Evolutionary conservation across 2,329 filamentous ascomycete species (phyloP).

Genomic region (Calonectria naviculata): DNA sequence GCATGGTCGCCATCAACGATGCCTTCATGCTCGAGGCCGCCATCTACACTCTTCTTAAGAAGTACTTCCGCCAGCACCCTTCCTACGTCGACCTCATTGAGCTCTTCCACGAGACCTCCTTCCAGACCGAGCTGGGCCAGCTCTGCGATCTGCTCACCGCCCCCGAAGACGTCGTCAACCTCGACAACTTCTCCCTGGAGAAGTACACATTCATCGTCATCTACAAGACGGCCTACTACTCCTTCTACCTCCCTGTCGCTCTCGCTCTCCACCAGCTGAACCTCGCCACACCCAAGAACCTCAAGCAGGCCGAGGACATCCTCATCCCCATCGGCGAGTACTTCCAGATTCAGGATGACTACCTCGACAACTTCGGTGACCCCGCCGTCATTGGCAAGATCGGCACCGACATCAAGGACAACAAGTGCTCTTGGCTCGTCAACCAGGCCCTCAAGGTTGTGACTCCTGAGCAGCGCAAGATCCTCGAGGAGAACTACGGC

Average conservation of each 20-base stretch:
- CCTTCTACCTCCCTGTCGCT: conserved; percentile 97
- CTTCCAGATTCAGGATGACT: conserved; percentile 99
- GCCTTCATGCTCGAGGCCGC: conserved; percentile 92
- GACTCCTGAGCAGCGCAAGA: conserved; percentile 85
- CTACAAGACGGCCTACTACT: conserved; percentile 99
- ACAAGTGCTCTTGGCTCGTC: conserved; percentile 99
- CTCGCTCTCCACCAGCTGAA: conserved; percentile 88
- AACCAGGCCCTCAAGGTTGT: conserved; percentile 90
- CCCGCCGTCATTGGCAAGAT: conserved; percentile 97
- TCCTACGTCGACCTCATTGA: conserved; percentile 92
- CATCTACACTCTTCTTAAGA: conserved; percentile 93
- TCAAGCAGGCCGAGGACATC: conserved; percentile 89
- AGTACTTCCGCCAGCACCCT: conserved; percentile 89
- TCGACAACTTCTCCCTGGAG: conserved; percentile 93
- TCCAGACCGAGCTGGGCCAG: conserved; percentile 96
- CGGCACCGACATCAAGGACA: conserved; percentile 98
- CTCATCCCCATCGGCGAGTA: conserved; percentile 98
- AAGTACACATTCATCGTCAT: conserved; percentile 99
- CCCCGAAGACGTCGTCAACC: conserved; percentile 91
- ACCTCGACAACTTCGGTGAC: conserved; percentile 96
- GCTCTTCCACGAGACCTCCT: conserved; percentile 94
- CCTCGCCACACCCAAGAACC: conserved; percentile 86
- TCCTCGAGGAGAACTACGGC: conserved; percentile 94
- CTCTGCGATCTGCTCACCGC: conserved; percentile 94
- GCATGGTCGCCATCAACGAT: conserved; percentile 98